phyloP scores from a whole-genome alignment of 1,284 basidiomycete genomes.

The Trametes polyzona region DNA sequence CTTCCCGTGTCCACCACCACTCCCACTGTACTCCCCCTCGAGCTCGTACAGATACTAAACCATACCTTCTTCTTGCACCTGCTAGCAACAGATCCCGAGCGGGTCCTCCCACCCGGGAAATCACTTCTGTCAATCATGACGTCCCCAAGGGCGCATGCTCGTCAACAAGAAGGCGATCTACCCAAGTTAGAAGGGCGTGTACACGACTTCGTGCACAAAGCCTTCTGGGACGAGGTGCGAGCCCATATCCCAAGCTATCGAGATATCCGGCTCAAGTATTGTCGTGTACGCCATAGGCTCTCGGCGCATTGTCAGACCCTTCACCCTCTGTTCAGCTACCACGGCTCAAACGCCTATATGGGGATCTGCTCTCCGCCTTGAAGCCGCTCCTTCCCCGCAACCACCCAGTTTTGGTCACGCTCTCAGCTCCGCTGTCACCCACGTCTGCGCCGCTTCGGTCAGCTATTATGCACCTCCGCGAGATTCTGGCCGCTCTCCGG shows the following conservation, averaged over 20 bases:
- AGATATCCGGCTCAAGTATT: neutral
- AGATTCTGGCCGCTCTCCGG: conserved; percentile 51
- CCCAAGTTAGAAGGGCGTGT: conserved; percentile 52
- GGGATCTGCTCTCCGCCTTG: conserved; percentile 54
- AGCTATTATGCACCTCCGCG: conserved; percentile 52
- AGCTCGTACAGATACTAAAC: conserved; percentile 57
- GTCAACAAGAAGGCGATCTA: conserved; percentile 29
- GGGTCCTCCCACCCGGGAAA: conserved; percentile 68
- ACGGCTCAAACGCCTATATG: conserved; percentile 56
- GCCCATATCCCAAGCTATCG: neutral
- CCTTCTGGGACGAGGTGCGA: conserved; percentile 74
- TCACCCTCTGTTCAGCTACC: conserved; percentile 49
- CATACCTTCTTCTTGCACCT: conserved; percentile 65
- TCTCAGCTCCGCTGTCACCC: conserved; percentile 62
- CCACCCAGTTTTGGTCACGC: conserved; percentile 49
- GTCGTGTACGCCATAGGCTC: conserved; percentile 36
- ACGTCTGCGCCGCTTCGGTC: conserved; percentile 68
- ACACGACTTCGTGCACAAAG: conserved; percentile 56
- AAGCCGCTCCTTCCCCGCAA: conserved; percentile 54
- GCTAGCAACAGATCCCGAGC: conserved; percentile 59
- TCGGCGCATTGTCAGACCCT: conserved; percentile 46
- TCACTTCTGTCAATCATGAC: conserved; percentile 66
- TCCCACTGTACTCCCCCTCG: conserved; percentile 47
- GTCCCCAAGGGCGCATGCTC: conserved; percentile 37
- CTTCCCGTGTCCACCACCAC: conserved; percentile 35